A percentile compares a stretch with the other conserved stretches of the same genome.
These are phyloP conservation scores for Boletus reticuloceps DNA, from an alignment of 768 basidiomycete genomes.

Conservation along the genomic window DNA sequence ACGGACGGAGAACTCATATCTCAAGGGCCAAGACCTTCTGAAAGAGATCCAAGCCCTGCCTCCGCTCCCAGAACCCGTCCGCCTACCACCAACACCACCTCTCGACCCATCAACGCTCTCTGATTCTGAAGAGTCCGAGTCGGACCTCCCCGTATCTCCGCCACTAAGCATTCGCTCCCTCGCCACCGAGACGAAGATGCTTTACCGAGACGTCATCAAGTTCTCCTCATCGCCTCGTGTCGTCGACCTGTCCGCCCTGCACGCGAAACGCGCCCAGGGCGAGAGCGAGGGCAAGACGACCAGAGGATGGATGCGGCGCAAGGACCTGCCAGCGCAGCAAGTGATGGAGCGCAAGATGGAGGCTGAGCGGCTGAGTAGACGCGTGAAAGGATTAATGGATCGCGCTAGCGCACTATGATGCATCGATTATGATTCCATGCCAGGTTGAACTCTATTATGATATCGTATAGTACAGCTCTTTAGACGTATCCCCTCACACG, in stretches of 20 bases:
- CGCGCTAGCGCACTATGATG: slow-evolving; percentile 43
- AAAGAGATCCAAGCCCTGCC: slow-evolving; percentile 77
- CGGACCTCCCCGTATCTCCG: slow-evolving; percentile 41
- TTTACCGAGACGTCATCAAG: slow-evolving; percentile 87
- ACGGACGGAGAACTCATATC: slow-evolving; percentile 89
- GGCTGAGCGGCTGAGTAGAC: slow-evolving; percentile 65
- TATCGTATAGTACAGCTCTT: too few species aligned
- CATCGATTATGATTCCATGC: background rate
- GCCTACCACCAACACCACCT: slow-evolving; percentile 60
- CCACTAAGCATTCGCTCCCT: slow-evolving; percentile 63
- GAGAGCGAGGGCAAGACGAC: slow-evolving; percentile 43
- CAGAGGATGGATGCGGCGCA: slow-evolving; percentile 76
- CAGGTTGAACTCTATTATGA: too few species aligned
- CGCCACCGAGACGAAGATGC: slow-evolving; percentile 75
- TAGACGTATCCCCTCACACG: too few species aligned
- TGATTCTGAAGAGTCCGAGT: slow-evolving; percentile 63
- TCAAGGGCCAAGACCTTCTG: slow-evolving; percentile 90
- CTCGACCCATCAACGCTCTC: slow-evolving; percentile 63
- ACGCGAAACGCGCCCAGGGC: slow-evolving; percentile 49
- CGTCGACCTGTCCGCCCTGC: slow-evolving; percentile 74
- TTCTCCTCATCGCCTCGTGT: slow-evolving; percentile 82
- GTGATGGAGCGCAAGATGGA: slow-evolving; percentile 74
- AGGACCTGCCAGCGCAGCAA: slow-evolving; percentile 79
- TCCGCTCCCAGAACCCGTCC: slow-evolving; percentile 49
- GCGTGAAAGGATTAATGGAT: slow-evolving; percentile 70